These are phyloP conservation scores for Bipolaris sorokiniana DNA, from an alignment of 2,329 filamentous ascomycete genomes.

Conservation along the genomic window DNA sequence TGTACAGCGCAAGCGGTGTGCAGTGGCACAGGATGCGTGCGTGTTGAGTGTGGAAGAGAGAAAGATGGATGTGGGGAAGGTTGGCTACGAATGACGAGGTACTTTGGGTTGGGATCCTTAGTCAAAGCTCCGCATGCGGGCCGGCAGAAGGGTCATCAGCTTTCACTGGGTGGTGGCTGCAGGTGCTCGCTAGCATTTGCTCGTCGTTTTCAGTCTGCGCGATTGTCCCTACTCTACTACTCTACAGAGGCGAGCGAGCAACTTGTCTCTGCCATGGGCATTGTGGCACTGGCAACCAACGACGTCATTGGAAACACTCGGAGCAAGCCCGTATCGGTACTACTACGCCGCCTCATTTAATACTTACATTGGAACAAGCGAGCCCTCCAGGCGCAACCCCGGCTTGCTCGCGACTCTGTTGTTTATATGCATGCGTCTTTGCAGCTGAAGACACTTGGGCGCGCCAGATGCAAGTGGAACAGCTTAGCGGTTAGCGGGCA, in stretches of 20 bases:
- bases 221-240: not conserved
- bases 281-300: conserved; percentile 1
- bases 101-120: conserved; percentile 12
- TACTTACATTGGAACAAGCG: conserved; percentile 1
- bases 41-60: conserved; percentile 8
- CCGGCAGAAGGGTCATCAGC: conserved; percentile 10
- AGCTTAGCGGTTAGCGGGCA: not conserved
- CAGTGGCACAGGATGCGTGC: conserved; percentile 11
- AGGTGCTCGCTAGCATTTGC: conserved; percentile 9
- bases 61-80: conserved; percentile 20
- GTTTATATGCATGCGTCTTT: not conserved
- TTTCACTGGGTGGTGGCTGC: conserved; percentile 8
- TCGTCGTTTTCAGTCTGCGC: conserved; percentile 4
- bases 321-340: conserved; percentile 2
- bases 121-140: conserved; percentile 22
- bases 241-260: not conserved
- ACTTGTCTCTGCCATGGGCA: not conserved
- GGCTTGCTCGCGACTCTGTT: not conserved
- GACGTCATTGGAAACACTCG: conserved; percentile 13
- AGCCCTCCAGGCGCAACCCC: conserved; percentile 9
- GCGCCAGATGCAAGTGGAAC: conserved; percentile 1
- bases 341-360: conserved; percentile 3
- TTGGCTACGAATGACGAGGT: conserved; percentile 22
- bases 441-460: not conserved
- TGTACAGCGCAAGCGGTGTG: not conserved